These are phyloP conservation scores for sunflower (Helianthus annuus) DNA, from an alignment of 129 eudicot species.

Conservation along the genomic window DNA sequence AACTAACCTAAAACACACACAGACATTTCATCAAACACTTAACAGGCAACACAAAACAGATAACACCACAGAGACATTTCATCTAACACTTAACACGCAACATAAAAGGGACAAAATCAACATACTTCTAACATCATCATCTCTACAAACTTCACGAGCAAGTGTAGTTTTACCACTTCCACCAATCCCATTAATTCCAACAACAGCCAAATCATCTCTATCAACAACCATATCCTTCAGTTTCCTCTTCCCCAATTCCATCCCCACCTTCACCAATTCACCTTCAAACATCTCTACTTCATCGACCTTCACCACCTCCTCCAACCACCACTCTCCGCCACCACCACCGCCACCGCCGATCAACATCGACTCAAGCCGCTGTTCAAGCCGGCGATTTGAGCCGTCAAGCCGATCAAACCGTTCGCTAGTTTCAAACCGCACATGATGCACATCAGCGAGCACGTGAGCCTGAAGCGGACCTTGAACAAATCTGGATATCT, in stretches of 20 bases:
- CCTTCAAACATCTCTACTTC: conserved; percentile 58
- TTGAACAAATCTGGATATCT: conserved; percentile 52
- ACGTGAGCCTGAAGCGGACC: conserved; percentile 80
- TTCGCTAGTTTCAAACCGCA: conserved; percentile 57
- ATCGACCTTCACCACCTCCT: conserved; percentile 58
- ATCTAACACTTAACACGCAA: not conserved
- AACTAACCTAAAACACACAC: not conserved
- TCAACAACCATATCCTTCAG: conserved; percentile 68
- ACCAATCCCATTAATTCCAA: conserved; percentile 85
- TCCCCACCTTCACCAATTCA: conserved; percentile 45
- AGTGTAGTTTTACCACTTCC: conserved; percentile 92
- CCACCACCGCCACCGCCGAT: conserved; percentile 16
- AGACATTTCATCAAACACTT: not conserved
- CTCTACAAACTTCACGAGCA: conserved; percentile 68
- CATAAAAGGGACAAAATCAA: not conserved
- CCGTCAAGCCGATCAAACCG: conserved; percentile 68
- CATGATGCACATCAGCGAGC: conserved; percentile 86
- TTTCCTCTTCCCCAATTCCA: conserved; percentile 68
- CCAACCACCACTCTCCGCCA: conserved; percentile 33
- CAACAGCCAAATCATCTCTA: conserved; percentile 40
- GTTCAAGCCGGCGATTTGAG: conserved; percentile 50
- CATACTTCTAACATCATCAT: conserved; percentile 65
- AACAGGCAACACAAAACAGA: not conserved
- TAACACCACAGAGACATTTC: not conserved
- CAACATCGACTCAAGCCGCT: conserved; percentile 63